Evolutionary conservation across 768 basidiomycete species (phyloP), one percentile per base, ranked within the genome.

Genomic region (Serendipita sp.): DNA sequence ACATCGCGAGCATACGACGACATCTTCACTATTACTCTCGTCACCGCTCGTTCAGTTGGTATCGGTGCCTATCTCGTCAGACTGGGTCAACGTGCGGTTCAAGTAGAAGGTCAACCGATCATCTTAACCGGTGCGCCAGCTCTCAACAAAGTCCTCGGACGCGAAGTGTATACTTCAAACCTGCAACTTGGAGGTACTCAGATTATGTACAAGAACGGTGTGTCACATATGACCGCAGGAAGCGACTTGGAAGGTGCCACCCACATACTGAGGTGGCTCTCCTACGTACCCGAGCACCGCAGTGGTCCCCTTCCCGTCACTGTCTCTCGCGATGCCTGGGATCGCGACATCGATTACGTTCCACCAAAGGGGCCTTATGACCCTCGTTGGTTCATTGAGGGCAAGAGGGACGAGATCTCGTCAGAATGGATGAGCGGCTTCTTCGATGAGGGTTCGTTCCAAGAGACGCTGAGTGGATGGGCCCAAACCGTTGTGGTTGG

Each of bases 131-230:
- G 96, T 69, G 95, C 95, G 32, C 84, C 84, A 4, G 96, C 96
- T 3, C 83, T 99, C 69, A 99, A 98, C 82, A 98, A 99, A 76
- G 96, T 99, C 3, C 85, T 99, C 47, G 96, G 96, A 67, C 89
- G 96, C 58, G 96, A 98, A 74, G 96, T 99, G 53, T 98, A 99
- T 74, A 97, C 96, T 7, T 96, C 93, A 64, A 98, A 98, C 75
- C 75, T 99, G 69, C 96, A 98, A 74, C 89, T 99, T 66, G 96
- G 96, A 68, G 96, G 96, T 64, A 98, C 96, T n/a, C 96, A 99
- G 72, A 98, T 99, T 79, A 98, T 99, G 96, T 89, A 92, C 84
- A 97, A 97, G 84, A 99, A 99, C 72, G 96, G 96, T 76, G 90
- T 98, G 64, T 96, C 95, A 3, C 96, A 99, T 73, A 78, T 98